Base-by-base conservation (phyloP, 306 rosid species). In the Rosa rugosa region DNA sequence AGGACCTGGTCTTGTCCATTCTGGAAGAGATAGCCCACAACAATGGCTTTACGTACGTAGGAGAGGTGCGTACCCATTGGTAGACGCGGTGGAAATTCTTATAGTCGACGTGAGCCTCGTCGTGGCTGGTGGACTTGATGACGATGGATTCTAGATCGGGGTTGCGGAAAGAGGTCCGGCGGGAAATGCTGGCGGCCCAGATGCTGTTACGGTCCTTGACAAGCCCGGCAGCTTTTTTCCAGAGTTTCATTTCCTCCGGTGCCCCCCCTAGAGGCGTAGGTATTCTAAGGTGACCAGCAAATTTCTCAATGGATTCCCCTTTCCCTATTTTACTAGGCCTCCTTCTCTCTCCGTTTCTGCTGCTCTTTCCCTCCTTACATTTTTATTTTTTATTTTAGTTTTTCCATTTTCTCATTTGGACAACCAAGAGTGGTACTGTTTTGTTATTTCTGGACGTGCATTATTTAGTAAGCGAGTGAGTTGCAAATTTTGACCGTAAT, bases 61-160 rank as follows among this genome's bases (percentile, higher is more conserved):
- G 95, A 0, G 97, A 92, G 20, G 94, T 78, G 0, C 89, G 82
- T 1, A 91, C 41, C 97, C 97, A 91, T 76, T 88, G 84, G 70
- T 92, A 91, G 5, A 88, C 94, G 11, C 97, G 86, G 2, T 88
- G 85, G 18, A 91, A 87, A 47, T 91, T 92, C 75, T 84, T 88
- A 72, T 80, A 78, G 68, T 95, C 97, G 1, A 92, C 82, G 9
- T 27, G 40, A 17, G 81, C 11, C 0, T 80, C 90, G 59, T 92
- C 94, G 69, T 94, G 99, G 90, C 95, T 92, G 0, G 99, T 94
- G 34, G 99, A 95, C 74, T 90, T 90, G 80, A 92, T 92, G 40
- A 94, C 63, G 18, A 81, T 77, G 0, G 91, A 77, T 72, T 92
- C 97, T 0, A 94, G 85, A 65, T 87, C 84, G 3, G 97, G 91